Conservation (phyloP, 2,329 filamentous ascomycete genomes). For the Hirsutella minnesotensis region DNA sequence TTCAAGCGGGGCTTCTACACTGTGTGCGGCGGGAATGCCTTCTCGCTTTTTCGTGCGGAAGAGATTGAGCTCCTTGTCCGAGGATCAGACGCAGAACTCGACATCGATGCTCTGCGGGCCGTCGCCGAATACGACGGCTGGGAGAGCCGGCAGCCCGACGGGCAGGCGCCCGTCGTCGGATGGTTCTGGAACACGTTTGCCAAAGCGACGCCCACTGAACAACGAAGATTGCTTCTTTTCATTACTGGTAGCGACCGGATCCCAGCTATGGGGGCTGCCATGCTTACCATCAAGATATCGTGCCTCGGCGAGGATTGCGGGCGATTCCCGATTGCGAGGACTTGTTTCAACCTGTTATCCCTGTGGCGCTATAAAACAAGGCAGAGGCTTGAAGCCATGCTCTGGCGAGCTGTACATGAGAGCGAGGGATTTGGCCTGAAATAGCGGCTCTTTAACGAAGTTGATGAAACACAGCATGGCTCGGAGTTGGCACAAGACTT, state of each 20-base stretch:
- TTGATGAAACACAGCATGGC: constrained; percentile 7
- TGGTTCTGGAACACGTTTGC: constrained; percentile 90
- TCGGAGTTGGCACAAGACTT: neutral
- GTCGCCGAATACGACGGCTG: constrained; percentile 79
- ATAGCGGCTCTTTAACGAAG: constrained; percentile 24
- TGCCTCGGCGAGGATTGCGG: constrained; percentile 64
- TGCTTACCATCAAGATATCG: constrained; percentile 62
- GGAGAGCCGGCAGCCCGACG: constrained; percentile 42
- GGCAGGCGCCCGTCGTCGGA: constrained; percentile 52
- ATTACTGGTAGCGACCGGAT: constrained; percentile 87
- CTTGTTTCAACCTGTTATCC: constrained; percentile 79
- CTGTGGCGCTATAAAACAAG: constrained; percentile 60
- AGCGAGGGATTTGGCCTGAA: constrained; percentile 90
- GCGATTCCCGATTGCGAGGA: constrained; percentile 74
- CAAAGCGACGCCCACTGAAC: constrained; percentile 50
- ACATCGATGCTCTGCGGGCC: constrained; percentile 62
- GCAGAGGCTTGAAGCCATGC: constrained; percentile 54
- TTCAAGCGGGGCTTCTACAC: constrained; percentile 93
- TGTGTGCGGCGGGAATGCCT: constrained; percentile 77
- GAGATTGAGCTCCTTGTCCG: constrained; percentile 83
- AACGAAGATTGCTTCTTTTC: constrained; percentile 71
- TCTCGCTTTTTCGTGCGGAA: constrained; percentile 78
- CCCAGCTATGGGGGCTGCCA: constrained; percentile 75
- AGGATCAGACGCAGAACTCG: constrained; percentile 73
- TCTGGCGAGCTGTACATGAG: constrained; percentile 81